Evolutionary conservation across 495 filamentous ascomycete genomes (phyloP).

Genomic region (Chaetomium cochliodes): DNA sequence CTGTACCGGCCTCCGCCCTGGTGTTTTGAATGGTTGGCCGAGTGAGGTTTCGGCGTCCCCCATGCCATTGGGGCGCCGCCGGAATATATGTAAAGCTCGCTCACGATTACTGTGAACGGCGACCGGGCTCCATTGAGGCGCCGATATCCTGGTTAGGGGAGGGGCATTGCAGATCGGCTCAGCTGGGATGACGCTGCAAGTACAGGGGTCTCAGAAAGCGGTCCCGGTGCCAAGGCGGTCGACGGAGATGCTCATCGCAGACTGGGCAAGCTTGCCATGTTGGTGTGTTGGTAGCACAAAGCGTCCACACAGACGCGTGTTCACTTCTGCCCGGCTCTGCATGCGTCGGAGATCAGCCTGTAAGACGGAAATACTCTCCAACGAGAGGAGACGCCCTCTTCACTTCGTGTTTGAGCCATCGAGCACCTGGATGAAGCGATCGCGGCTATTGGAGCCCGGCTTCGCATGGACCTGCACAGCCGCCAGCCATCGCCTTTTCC

Average conservation of each 20-base stretch:
- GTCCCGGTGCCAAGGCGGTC: slow-evolving; percentile 3
- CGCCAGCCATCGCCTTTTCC: slow-evolving; percentile 19
- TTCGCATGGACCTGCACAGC: slow-evolving; percentile 13
- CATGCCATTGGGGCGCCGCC: not conserved
- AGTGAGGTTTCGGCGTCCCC: not conserved
- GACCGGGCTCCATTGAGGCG: slow-evolving; percentile 10
- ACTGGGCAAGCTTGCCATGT: slow-evolving; percentile 3
- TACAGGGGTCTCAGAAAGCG: slow-evolving; percentile 10
- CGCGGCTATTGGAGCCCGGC: not conserved
- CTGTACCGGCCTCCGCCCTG: not conserved
- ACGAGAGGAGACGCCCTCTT: not conserved
- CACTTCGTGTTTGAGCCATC: not conserved
- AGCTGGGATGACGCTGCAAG: slow-evolving; percentile 25
- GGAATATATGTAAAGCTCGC: slow-evolving; percentile 6
- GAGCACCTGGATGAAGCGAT: not conserved
- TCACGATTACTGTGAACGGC: slow-evolving; percentile 8
- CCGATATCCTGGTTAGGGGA: slow-evolving; percentile 10
- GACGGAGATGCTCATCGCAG: slow-evolving; percentile 8
- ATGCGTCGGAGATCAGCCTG: not conserved
- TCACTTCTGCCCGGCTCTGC: not conserved
- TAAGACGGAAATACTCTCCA: not conserved
- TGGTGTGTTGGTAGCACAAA: not conserved
- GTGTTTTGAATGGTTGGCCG: slow-evolving; percentile 7
- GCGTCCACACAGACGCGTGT: not conserved
- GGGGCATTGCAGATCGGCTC: slow-evolving; percentile 17